A percentile compares a stretch with the other conserved stretches of the same genome.
Evolutionary conservation across 305 asterid genomes (phyloP).

Genomic region (Plantago coronopus): DNA sequence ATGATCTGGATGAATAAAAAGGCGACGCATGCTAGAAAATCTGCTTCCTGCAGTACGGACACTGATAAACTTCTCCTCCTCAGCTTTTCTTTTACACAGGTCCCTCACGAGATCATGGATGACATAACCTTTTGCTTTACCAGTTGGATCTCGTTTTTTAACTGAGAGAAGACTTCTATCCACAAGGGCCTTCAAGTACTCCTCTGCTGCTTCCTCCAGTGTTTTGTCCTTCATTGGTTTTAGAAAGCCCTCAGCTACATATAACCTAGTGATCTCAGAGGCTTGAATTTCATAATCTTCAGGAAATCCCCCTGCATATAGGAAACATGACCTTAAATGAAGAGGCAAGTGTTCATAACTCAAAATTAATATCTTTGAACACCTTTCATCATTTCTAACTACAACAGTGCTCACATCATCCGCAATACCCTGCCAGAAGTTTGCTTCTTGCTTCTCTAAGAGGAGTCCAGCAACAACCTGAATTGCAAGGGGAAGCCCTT

Average conservation of each 20-base stretch:
- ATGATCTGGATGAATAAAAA: too few species aligned
- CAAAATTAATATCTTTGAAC: slow-evolving; percentile 7
- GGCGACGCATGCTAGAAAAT: background rate
- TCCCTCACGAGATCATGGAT: slow-evolving; percentile 24
- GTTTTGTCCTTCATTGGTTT: slow-evolving; percentile 7
- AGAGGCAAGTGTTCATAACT: slow-evolving; percentile 15
- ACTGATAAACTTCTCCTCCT: slow-evolving; percentile 12
- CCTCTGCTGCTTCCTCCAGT: slow-evolving; percentile 15
- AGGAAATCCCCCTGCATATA: slow-evolving; percentile 12
- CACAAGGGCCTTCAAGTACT: slow-evolving; percentile 13
- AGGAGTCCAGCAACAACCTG: slow-evolving; percentile 25
- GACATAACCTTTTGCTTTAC: slow-evolving; percentile 3
- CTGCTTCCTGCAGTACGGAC: background rate
- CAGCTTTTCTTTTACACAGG: slow-evolving; percentile 15
- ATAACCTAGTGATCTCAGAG: slow-evolving; percentile 7
- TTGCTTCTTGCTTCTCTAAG: slow-evolving; percentile 4
- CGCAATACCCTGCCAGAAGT: slow-evolving; percentile 13
- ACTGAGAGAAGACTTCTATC: slow-evolving; percentile 19
- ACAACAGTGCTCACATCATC: background rate
- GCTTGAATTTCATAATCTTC: slow-evolving; percentile 15
- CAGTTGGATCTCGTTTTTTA: background rate
- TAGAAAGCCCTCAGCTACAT: slow-evolving; percentile 20
- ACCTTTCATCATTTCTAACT: background rate
- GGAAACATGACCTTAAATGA: slow-evolving; percentile 19
- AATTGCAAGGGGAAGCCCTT: slow-evolving; percentile 32